Evolutionary conservation across 768 basidiomycete genomes (phyloP).

Genomic region (Leccinum boreale): DNA sequence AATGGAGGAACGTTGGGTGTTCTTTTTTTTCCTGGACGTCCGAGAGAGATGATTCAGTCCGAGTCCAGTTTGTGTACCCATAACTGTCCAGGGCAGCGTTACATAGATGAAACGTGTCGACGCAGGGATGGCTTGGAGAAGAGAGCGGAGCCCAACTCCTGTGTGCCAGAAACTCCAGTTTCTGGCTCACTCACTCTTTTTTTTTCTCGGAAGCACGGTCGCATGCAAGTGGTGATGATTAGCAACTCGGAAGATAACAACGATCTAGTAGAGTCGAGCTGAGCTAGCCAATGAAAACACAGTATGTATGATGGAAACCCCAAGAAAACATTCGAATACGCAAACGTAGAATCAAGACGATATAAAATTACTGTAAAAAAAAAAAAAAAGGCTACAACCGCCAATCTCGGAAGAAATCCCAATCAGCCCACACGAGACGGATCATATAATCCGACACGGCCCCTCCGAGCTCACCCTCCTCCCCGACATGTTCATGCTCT

Average conservation of each 20-base stretch:
- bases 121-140: too few species aligned
- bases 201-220: not conserved
- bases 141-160: too few species aligned
- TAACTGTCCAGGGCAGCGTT: too few species aligned
- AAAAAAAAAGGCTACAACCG: slow-evolving; percentile 38
- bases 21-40: too few species aligned
- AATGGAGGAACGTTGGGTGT: too few species aligned
- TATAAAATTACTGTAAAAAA: not conserved
- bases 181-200: too few species aligned
- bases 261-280: not conserved
- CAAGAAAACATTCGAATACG: not conserved
- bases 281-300: not conserved
- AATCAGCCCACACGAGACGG: slow-evolving; percentile 54
- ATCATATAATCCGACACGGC: slow-evolving; percentile 87
- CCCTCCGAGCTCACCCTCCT: slow-evolving; percentile 56
- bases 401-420: slow-evolving; percentile 74
- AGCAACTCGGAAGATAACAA: not conserved
- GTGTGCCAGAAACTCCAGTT: too few species aligned
- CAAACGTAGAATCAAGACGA: too few species aligned
- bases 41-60: too few species aligned
- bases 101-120: too few species aligned
- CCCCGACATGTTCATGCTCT: slow-evolving; percentile 24
- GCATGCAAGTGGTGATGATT: slow-evolving; percentile 3
- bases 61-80: too few species aligned
- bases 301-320: not conserved